Conservation (phyloP, 495 filamentous ascomycete species). For the Hypoxylon cercidicola region DNA sequence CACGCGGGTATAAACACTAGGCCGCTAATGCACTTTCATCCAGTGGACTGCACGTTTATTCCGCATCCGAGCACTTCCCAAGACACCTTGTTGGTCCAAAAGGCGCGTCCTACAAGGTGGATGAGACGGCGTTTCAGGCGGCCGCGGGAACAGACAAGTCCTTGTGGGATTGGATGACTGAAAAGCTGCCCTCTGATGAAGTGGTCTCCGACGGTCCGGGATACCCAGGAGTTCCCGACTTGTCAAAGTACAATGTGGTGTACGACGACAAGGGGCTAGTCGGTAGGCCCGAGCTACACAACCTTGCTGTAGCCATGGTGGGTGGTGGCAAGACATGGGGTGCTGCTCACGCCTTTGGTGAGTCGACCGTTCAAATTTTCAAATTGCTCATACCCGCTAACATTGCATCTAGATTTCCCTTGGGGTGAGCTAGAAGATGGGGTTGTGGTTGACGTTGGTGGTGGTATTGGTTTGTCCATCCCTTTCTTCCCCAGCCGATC, state of each 20-base stretch:
- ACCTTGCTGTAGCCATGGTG: slow-evolving; percentile 44
- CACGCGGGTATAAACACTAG: too few species aligned
- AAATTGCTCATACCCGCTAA: too few species aligned
- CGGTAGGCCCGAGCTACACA: slow-evolving; percentile 40
- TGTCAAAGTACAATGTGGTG: too few species aligned
- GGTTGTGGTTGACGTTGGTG: slow-evolving; percentile 51
- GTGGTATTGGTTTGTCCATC: slow-evolving; percentile 44
- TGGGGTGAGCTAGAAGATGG: slow-evolving; percentile 44
- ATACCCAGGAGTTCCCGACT: not conserved
- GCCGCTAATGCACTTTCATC: not conserved
- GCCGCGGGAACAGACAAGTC: slow-evolving; percentile 40
- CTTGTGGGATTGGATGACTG: slow-evolving; percentile 18
- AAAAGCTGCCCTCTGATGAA: slow-evolving; percentile 1
- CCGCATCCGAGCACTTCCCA: slow-evolving; percentile 44
- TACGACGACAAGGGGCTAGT: not conserved
- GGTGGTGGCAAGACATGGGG: slow-evolving; percentile 41
- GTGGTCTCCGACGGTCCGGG: not conserved
- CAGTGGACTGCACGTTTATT: slow-evolving; percentile 39
- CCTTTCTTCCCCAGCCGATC: not conserved
- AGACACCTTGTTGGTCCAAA: slow-evolving; percentile 25
- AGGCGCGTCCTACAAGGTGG: slow-evolving; percentile 29
- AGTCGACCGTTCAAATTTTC: too few species aligned
- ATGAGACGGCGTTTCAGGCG: slow-evolving; percentile 42
- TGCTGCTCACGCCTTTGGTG: slow-evolving; percentile 26
- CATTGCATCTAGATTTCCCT: slow-evolving; percentile 36